Base-by-base conservation (phyloP, 169 alveolate species). In the Plasmodium cynomolgi region DNA sequence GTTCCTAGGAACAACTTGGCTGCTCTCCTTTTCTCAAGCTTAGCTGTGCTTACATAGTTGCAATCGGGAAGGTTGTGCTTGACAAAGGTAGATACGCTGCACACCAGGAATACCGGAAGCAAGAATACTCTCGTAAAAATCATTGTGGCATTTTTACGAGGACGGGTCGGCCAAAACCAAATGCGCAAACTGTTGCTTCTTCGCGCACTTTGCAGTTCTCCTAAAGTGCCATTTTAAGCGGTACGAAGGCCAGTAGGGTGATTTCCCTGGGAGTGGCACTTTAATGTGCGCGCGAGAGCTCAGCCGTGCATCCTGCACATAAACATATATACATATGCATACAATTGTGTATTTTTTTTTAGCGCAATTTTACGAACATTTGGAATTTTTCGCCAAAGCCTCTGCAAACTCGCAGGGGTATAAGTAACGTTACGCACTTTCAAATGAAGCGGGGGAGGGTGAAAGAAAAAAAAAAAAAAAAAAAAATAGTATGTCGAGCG, bases 61-160 rank as follows among this genome's bases (percentile, higher is more conserved):
- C 20, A 33, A 39, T n/a, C 20, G 31, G 83, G 11, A 11, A 23
- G 56, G 31, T 41, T 62, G 29, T 23, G 94, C 39, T 90, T 90
- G 37, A 90, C 26, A 26, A 80, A 90, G 17, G 94, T 68, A 34
- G 84, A 90, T 17, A 80, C 94, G 26, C 29, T 80, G 47, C 31
- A 39, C 74, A 73, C 29, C 37, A 39, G 33, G 54, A 90, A 58
- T 17, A 26, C 50, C 39, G 62, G 74, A 39, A 90, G 33, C 39
- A 90, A 68, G 37, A 58, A 90, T 31, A 39, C 20, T 39, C 72
- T 90, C 56, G 37, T 34, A 68, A 90, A 90, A 37, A 79, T 23
- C 94, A 90, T 90, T 58, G 83, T 90, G 37, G 23, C 91, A 90
- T 80, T 90, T 80, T 90, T 39, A 90, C 47, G 50, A 33, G 9